phyloP scores from a whole-genome alignment of 139 green algal species.

The Chlamydomonas sphaeroides region DNA sequence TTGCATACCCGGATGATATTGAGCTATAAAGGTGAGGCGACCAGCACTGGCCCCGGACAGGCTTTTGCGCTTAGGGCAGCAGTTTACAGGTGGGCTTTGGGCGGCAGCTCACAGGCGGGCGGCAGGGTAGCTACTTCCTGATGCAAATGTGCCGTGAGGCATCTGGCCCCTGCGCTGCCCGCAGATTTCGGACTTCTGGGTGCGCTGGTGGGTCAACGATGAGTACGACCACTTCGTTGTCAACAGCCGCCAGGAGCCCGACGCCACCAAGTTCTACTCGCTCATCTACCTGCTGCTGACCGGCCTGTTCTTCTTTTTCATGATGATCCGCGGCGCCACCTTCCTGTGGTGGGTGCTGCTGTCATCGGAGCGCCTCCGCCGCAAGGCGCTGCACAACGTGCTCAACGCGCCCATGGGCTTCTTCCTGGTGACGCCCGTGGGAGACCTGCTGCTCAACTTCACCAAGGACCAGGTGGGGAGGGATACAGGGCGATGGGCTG shows the following conservation, averaged over 20 bases:
- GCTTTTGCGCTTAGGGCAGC: too few species aligned
- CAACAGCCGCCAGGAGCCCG: neutral
- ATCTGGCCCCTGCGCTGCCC: too few species aligned
- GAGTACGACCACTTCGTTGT: neutral
- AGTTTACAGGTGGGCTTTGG: too few species aligned
- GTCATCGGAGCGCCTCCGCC: conserved; percentile 47
- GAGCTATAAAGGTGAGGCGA: too few species aligned
- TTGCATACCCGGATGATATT: too few species aligned
- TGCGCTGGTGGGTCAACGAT: conserved; percentile 28
- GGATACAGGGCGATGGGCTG: too few species aligned
- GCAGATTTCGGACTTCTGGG: conserved; percentile 55
- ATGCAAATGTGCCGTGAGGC: too few species aligned
- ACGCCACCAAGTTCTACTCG: conserved; percentile 48
- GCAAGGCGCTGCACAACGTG: conserved; percentile 3
- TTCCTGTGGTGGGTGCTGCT: conserved; percentile 48
- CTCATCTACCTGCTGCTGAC: conserved; percentile 53
- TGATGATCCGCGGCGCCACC: conserved; percentile 61
- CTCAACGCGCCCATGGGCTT: conserved; percentile 62
- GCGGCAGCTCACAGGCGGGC: too few species aligned
- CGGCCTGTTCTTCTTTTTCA: conserved; percentile 57
- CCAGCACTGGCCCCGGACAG: too few species aligned
- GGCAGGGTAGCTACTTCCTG: too few species aligned
- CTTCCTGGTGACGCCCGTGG: conserved; percentile 67
- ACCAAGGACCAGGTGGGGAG: conserved; percentile 72
- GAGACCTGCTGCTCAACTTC: conserved; percentile 68